Conservation (phyloP, 805 yeast species). For the Wickerhamiella domercqiae region DNA sequence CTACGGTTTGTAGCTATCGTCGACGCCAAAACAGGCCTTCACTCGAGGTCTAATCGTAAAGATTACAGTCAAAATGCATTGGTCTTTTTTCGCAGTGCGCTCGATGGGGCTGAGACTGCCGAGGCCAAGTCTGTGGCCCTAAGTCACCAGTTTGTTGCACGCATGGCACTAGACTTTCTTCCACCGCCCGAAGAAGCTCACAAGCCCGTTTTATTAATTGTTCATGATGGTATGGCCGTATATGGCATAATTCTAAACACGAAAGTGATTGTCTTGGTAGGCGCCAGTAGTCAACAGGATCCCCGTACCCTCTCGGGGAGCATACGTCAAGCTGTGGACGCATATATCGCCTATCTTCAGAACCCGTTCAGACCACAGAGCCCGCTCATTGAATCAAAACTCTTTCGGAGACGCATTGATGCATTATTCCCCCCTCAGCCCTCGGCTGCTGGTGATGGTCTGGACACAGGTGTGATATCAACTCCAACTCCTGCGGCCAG, state of each 20-base stretch:
- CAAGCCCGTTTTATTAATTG: conserved; percentile 17
- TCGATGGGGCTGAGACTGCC: background rate
- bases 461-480: too few relatives aligned
- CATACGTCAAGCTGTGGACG: conserved; percentile 18
- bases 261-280: conserved; percentile 21
- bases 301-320: conserved; percentile 5
- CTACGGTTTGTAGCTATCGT: too few relatives aligned
- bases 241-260: conserved; percentile 25
- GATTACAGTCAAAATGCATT: conserved; percentile 11
- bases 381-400: conserved; percentile 17
- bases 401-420: conserved; percentile 16
- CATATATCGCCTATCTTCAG: conserved; percentile 21
- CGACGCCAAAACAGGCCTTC: too few relatives aligned
- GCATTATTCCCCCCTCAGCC: too few relatives aligned
- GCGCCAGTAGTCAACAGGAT: conserved; percentile 18
- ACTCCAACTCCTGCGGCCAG: too few relatives aligned
- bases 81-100: conserved; percentile 1
- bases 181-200: conserved; percentile 14
- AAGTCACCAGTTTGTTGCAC: conserved; percentile 23
- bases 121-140: conserved; percentile 5
- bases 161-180: conserved; percentile 25
- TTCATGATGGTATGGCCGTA: conserved; percentile 26
- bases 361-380: conserved; percentile 21
- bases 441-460: too few relatives aligned
- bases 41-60: too few relatives aligned